Conservation (phyloP, 2,329 filamentous ascomycete species). For the Xylariaceae sp. region DNA sequence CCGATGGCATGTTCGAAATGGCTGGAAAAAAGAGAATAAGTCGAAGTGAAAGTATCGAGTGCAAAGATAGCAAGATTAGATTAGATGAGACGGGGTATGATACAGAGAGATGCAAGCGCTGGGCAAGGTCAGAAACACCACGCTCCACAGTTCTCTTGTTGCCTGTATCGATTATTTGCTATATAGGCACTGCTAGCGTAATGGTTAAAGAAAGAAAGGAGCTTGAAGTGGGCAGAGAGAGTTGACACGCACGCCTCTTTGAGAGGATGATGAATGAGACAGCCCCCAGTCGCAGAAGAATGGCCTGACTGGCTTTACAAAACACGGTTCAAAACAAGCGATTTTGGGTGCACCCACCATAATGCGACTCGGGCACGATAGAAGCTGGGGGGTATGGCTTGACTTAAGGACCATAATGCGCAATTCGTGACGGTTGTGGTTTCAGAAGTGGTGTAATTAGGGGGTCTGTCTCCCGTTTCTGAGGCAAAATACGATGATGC, state of each 20-base stretch:
- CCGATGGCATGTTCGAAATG: constrained; percentile 20
- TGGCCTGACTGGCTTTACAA: constrained; percentile 29
- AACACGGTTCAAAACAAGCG: constrained; percentile 16
- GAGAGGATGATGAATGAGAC: too few species aligned
- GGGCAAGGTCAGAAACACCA: constrained; percentile 27
- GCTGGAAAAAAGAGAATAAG: constrained; percentile 33
- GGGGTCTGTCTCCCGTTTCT: constrained; percentile 24
- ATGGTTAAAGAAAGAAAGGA: too few species aligned
- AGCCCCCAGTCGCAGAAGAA: constrained; percentile 12
- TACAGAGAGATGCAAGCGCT: constrained; percentile 40
- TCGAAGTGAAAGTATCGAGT: too few species aligned
- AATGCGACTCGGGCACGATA: constrained; percentile 2
- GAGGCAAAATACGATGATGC: constrained; percentile 23
- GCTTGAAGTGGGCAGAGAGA: too few species aligned
- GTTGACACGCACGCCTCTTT: too few species aligned
- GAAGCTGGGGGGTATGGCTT: background rate
- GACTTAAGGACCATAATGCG: constrained; percentile 18
- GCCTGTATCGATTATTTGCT: too few species aligned
- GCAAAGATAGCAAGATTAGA: constrained; percentile 29
- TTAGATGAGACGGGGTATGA: constrained; percentile 35
- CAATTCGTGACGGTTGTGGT: constrained; percentile 37
- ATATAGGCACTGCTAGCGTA: too few species aligned
- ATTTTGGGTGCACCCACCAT: background rate
- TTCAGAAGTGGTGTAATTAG: constrained; percentile 35
- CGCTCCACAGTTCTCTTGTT: constrained; percentile 9